phyloP scores from a whole-genome alignment of 1,284 basidiomycete species.

The Puccinia horiana region DNA sequence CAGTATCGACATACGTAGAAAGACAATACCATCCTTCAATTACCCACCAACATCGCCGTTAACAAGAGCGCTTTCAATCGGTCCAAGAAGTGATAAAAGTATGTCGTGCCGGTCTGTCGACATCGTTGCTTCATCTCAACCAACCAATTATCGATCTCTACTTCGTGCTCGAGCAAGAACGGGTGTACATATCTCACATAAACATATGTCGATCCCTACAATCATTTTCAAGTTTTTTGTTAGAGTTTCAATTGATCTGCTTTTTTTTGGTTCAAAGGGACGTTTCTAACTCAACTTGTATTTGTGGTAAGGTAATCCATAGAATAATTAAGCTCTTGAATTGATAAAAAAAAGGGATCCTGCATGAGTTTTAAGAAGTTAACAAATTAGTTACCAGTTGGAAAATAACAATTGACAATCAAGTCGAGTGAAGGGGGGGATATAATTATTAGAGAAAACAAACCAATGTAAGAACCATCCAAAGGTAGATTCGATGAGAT shows the following conservation, averaged over 20 bases:
- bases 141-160: conserved; percentile 39
- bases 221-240: no score
- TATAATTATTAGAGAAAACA: neutral
- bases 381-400: neutral
- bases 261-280: neutral
- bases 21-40: neutral
- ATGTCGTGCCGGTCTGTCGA: conserved; percentile 28
- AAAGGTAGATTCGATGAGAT: conserved; percentile 39
- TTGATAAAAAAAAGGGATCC: conserved; percentile 48
- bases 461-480: conserved; percentile 47
- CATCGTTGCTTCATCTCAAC: conserved; percentile 44
- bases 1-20: no score
- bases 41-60: conserved; percentile 3
- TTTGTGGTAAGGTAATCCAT: conserved; percentile 49
- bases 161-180: conserved; percentile 46
- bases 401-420: neutral
- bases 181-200: conserved; percentile 48
- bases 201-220: conserved; percentile 46
- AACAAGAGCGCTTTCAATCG: conserved; percentile 38
- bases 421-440: neutral
- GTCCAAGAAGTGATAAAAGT: conserved; percentile 39
- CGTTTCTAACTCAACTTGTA: conserved; percentile 26
- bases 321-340: conserved; percentile 41
- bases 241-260: no score
- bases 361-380: conserved; percentile 1